A percentile compares a stretch with the other conserved stretches of the same genome.
Conservation (phyloP, 176 grass and related monocot genomes). For the Musa troglodytarum region DNA sequence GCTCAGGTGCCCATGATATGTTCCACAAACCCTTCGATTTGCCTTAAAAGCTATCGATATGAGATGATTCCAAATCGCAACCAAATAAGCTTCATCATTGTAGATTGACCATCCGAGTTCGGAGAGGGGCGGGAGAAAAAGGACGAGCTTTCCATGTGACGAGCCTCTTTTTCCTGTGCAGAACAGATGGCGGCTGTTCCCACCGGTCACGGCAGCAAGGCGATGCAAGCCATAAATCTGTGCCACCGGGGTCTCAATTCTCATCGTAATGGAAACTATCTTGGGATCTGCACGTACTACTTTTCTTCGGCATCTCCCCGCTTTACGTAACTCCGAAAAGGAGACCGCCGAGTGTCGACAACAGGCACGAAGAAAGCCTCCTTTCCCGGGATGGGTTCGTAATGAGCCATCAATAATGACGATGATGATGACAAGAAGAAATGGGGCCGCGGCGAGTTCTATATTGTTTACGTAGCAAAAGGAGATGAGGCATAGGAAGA, state of each 20-base stretch:
- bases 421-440: conserved; percentile 3
- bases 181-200: no score
- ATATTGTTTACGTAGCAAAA: neutral
- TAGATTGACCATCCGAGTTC: neutral
- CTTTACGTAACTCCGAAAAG: conserved; percentile 10
- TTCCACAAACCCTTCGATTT: no score
- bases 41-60: no score
- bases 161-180: neutral
- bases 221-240: neutral
- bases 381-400: conserved; percentile 17
- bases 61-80: no score
- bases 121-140: neutral
- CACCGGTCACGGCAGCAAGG: no score
- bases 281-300: conserved; percentile 9
- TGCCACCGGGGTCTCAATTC: neutral
- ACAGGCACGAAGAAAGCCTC: neutral
- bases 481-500: neutral
- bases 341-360: conserved; percentile 4
- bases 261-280: neutral
- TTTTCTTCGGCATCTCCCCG: conserved; percentile 18
- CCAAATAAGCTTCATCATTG: neutral
- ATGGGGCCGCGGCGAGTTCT: neutral
- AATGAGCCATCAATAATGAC: neutral
- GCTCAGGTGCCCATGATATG: no score
- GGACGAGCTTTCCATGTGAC: neutral